A percentile compares a stretch with the other conserved stretches of the same genome.
phyloP scores from a whole-genome alignment of 2,329 filamentous ascomycete genomes.

The Alternaria viburni region DNA sequence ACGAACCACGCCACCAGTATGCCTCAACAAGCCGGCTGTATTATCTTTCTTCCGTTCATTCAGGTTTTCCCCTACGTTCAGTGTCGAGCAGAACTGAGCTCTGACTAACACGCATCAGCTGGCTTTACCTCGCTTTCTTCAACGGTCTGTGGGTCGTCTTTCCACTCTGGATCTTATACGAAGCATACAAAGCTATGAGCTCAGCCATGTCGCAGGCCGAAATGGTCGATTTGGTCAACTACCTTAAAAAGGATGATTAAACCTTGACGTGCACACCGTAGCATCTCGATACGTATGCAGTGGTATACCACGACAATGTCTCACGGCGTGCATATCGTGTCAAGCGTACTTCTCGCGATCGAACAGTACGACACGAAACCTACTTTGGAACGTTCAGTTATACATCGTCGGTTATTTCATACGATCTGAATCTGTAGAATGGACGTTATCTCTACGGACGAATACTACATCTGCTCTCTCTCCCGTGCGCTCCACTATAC shows the following conservation, averaged over 20 bases:
- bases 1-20: not conserved
- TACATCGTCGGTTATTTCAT: not conserved
- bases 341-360: not conserved
- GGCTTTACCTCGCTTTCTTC: slow-evolving; percentile 69
- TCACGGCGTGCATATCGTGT: not conserved
- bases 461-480: not conserved
- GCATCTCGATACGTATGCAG: not conserved
- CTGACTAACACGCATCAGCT: slow-evolving; percentile 41
- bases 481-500: not conserved
- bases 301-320: not conserved
- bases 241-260: slow-evolving; percentile 43
- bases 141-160: slow-evolving; percentile 68
- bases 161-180: slow-evolving; percentile 63
- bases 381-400: not conserved
- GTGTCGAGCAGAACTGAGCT: not conserved
- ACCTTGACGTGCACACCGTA: not conserved
- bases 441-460: not conserved
- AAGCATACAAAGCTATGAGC: slow-evolving; percentile 56
- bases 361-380: not conserved
- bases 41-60: not conserved
- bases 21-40: not conserved
- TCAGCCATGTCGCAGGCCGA: slow-evolving; percentile 45
- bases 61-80: not conserved
- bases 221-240: slow-evolving; percentile 48
- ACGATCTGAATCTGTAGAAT: not conserved